Evolutionary conservation across 1,284 basidiomycete genomes (phyloP).

Genomic region (Rhodotorula sp.): DNA sequence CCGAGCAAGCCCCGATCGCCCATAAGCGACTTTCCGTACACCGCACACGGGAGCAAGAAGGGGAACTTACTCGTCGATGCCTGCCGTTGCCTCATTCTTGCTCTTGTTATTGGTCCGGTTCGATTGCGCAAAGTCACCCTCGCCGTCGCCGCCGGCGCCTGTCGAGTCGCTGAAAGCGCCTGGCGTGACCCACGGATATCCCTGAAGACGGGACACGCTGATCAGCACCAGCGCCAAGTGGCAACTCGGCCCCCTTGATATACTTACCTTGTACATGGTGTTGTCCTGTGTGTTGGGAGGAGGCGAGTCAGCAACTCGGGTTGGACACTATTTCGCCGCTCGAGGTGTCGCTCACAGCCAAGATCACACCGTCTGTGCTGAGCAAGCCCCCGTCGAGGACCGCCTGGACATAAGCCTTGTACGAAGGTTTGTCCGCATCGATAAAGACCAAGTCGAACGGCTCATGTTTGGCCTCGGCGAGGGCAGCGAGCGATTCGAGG

Average conservation of each 20-base stretch:
- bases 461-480: conserved; percentile 34
- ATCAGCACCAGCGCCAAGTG: not conserved
- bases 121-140: not conserved
- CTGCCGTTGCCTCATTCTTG: conserved; percentile 1
- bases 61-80: conserved; percentile 14
- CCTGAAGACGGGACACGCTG: not conserved
- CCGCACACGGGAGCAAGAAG: no score
- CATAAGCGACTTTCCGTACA: no score
- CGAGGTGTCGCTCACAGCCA: conserved; percentile 35
- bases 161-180: not conserved
- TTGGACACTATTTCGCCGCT: not conserved
- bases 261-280: conserved; percentile 46
- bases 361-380: conserved; percentile 42
- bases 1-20: not conserved
- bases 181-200: conserved; percentile 1
- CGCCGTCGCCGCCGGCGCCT: not conserved
- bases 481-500: conserved; percentile 40
- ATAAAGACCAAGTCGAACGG: conserved; percentile 49
- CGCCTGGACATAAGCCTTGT: conserved; percentile 43
- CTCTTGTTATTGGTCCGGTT: conserved; percentile 8
- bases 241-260: not conserved
- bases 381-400: conserved; percentile 44
- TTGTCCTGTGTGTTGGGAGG: conserved; percentile 41
- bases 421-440: conserved; percentile 49
- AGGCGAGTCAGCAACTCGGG: not conserved